Evolutionary conservation across 2,329 filamentous ascomycete species (phyloP).

Genomic region (Chaetomium olivaceum): DNA sequence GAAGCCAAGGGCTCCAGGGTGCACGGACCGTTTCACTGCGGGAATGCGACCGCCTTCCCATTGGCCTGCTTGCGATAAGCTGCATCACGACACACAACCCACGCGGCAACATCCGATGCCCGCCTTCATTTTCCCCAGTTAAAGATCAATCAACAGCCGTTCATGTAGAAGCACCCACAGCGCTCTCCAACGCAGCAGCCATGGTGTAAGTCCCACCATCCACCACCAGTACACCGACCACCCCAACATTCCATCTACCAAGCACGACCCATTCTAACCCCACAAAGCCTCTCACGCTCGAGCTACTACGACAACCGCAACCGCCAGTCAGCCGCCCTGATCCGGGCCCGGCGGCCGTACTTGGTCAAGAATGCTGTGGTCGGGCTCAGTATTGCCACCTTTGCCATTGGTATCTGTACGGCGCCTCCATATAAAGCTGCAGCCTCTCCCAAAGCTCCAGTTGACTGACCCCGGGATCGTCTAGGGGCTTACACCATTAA

Average conservation of each 20-base stretch:
- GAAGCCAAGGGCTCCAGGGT: background rate
- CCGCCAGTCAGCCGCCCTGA: constrained; percentile 82
- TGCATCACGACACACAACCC: constrained; percentile 12
- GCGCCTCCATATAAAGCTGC: constrained; percentile 32
- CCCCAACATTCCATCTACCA: background rate
- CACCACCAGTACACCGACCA: background rate
- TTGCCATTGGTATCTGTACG: constrained; percentile 88
- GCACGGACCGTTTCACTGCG: constrained; percentile 2
- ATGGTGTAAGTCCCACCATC: constrained; percentile 28
- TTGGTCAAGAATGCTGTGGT: constrained; percentile 85
- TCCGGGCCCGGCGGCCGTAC: constrained; percentile 89
- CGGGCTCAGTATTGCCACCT: constrained; percentile 70
- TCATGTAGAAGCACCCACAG: background rate
- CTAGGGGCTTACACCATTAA: constrained; percentile 66
- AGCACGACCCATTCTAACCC: background rate
- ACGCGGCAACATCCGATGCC: constrained; percentile 21
- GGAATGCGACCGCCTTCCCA: constrained; percentile 8
- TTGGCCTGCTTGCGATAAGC: constrained; percentile 21
- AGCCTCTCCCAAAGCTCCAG: background rate
- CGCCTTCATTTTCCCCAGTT: constrained; percentile 6
- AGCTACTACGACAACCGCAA: constrained; percentile 92
- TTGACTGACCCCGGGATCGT: constrained; percentile 12
- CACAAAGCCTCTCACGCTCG: constrained; percentile 47
- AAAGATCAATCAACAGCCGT: background rate
- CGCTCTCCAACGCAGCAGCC: background rate